Evolutionary conservation across 2,329 filamentous ascomycete species (phyloP).

Genomic region (Pseudopithomyces maydicus): DNA sequence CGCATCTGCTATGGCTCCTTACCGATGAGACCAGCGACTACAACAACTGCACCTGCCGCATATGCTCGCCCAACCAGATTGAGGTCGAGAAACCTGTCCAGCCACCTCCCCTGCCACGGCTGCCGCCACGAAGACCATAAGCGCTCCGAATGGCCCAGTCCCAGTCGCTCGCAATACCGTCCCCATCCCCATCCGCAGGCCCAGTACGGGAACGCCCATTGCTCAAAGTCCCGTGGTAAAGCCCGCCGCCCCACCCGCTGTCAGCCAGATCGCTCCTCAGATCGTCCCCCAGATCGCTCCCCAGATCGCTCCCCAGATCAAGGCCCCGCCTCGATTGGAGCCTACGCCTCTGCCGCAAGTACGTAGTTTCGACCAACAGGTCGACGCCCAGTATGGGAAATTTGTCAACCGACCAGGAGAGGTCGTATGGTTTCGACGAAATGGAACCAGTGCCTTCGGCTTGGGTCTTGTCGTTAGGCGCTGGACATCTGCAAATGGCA

Average conservation of each 20-base stretch:
- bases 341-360: slow-evolving; percentile 48
- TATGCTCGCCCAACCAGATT: slow-evolving; percentile 60
- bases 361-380: slow-evolving; percentile 53
- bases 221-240: slow-evolving; percentile 28
- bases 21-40: slow-evolving; percentile 59
- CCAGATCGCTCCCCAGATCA: slow-evolving; percentile 25
- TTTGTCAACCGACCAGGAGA: slow-evolving; percentile 62
- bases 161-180: slow-evolving; percentile 21
- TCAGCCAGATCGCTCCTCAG: slow-evolving; percentile 18
- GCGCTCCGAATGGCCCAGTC: slow-evolving; percentile 33
- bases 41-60: slow-evolving; percentile 62
- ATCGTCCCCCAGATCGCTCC: no score
- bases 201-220: slow-evolving; percentile 22
- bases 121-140: slow-evolving; percentile 16
- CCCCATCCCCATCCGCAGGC: slow-evolving; percentile 30
- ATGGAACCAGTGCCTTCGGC: slow-evolving; percentile 54
- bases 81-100: slow-evolving; percentile 47
- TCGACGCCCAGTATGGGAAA: slow-evolving; percentile 53
- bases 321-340: slow-evolving; percentile 26
- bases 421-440: slow-evolving; percentile 61
- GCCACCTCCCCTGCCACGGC: slow-evolving; percentile 24
- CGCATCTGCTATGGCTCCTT: slow-evolving; percentile 62
- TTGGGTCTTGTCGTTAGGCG: slow-evolving; percentile 57
- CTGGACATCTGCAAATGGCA: slow-evolving; percentile 43
- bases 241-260: slow-evolving; percentile 21